A percentile compares a stretch with the other conserved stretches of the same genome.
Evolutionary conservation across 2,329 filamentous ascomycete species (phyloP).

Genomic region (Lachnellula willkommii): DNA sequence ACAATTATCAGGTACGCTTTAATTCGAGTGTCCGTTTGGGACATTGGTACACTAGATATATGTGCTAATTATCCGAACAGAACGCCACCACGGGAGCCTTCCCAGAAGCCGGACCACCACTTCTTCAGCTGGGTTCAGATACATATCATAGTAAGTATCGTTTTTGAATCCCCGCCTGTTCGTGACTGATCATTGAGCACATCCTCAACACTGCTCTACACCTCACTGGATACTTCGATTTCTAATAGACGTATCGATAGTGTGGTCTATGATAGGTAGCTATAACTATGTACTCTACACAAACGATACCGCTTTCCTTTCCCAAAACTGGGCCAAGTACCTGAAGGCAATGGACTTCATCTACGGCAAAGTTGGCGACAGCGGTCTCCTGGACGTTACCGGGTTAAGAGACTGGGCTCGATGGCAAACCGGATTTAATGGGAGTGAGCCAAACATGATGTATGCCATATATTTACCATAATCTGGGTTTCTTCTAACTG

Average conservation of each 20-base stretch:
- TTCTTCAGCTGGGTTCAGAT: constrained; percentile 31
- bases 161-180: neutral
- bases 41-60: constrained; percentile 14
- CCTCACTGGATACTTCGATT: too few relatives aligned
- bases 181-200: too few relatives aligned
- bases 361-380: constrained; percentile 37
- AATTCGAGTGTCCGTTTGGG: too few relatives aligned
- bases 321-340: constrained; percentile 45
- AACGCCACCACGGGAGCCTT: constrained; percentile 21
- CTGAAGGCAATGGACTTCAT: constrained; percentile 42
- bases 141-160: constrained; percentile 46
- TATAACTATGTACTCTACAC: constrained; percentile 55
- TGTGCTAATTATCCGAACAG: constrained; percentile 1
- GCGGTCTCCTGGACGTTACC: constrained; percentile 29
- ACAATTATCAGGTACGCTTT: constrained; percentile 43
- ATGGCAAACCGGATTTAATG: constrained; percentile 24
- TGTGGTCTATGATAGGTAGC: constrained; percentile 54
- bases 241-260: too few relatives aligned
- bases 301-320: constrained; percentile 46
- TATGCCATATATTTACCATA: neutral
- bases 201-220: too few relatives aligned
- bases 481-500: neutral
- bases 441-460: constrained; percentile 27
- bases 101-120: constrained; percentile 24
- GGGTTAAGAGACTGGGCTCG: constrained; percentile 27